phyloP scores from a whole-genome alignment of 2,329 filamentous ascomycete species.

The Sphaerulina populicola region DNA sequence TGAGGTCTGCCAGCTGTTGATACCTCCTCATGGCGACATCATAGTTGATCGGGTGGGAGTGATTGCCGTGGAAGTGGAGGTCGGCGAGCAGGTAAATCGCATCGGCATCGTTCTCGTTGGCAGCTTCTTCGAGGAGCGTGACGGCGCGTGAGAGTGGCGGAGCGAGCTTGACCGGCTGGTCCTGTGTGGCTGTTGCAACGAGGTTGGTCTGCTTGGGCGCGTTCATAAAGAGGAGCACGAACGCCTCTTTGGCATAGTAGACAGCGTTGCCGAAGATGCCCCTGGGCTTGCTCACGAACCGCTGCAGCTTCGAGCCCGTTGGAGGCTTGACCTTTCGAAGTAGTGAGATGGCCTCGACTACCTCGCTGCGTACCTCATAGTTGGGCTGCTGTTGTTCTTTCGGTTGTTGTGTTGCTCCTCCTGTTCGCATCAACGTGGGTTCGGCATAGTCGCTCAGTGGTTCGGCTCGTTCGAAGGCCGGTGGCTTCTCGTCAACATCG shows the following conservation, averaged over 20 bases:
- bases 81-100: conserved; percentile 84
- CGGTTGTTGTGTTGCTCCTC: conserved; percentile 2
- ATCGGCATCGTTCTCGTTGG: conserved; percentile 56
- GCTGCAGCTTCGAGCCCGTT: conserved; percentile 35
- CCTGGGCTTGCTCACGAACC: conserved; percentile 43
- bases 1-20: conserved; percentile 61
- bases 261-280: conserved; percentile 50
- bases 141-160: conserved; percentile 51
- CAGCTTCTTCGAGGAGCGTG: conserved; percentile 51
- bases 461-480: background rate
- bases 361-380: conserved; percentile 12
- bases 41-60: conserved; percentile 75
- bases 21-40: conserved; percentile 73
- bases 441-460: conserved; percentile 5
- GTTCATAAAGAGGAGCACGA: conserved; percentile 59
- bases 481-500: conserved; percentile 7
- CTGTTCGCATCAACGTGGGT: conserved; percentile 5
- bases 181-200: conserved; percentile 32
- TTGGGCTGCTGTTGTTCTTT: background rate
- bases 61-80: conserved; percentile 96
- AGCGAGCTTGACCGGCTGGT: conserved; percentile 39
- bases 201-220: conserved; percentile 44
- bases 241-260: conserved; percentile 55
- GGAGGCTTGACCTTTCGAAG: conserved; percentile 38
- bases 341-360: conserved; percentile 36